Evolutionary conservation across 2,329 filamentous ascomycete species (phyloP).

Genomic region (Tolypocladium album): DNA sequence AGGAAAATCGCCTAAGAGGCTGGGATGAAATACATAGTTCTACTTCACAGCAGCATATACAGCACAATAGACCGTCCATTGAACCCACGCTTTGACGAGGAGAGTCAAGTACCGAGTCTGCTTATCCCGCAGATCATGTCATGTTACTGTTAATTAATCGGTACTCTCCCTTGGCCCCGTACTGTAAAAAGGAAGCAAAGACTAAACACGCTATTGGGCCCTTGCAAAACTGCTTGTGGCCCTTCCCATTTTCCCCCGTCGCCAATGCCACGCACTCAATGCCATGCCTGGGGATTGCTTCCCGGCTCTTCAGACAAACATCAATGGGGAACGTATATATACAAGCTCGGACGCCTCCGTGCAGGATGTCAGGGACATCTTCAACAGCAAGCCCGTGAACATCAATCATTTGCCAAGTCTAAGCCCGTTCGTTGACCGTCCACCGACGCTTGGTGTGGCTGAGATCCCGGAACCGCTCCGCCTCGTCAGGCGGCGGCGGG

Average conservation of each 20-base stretch:
- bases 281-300: no score
- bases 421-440: conserved; percentile 40
- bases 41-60: background rate
- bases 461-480: conserved; percentile 34
- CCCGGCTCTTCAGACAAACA: background rate
- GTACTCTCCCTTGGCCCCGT: background rate
- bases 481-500: conserved; percentile 31
- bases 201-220: background rate
- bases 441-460: conserved; percentile 40
- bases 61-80: background rate
- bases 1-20: background rate
- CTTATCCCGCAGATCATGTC: background rate
- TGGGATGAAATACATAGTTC: background rate
- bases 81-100: background rate
- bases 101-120: background rate
- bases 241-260: background rate
- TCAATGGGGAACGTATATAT: background rate
- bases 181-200: background rate
- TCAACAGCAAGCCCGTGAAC: background rate
- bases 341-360: background rate
- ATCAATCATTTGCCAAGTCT: background rate
- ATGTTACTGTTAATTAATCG: background rate
- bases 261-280: conserved; percentile 3
- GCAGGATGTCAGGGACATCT: background rate
- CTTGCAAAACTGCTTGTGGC: background rate